A percentile compares a stretch with the other conserved stretches of the same genome.
Conservation (phyloP, 2,329 filamentous ascomycete genomes). For the Aspergillus clavatus region DNA sequence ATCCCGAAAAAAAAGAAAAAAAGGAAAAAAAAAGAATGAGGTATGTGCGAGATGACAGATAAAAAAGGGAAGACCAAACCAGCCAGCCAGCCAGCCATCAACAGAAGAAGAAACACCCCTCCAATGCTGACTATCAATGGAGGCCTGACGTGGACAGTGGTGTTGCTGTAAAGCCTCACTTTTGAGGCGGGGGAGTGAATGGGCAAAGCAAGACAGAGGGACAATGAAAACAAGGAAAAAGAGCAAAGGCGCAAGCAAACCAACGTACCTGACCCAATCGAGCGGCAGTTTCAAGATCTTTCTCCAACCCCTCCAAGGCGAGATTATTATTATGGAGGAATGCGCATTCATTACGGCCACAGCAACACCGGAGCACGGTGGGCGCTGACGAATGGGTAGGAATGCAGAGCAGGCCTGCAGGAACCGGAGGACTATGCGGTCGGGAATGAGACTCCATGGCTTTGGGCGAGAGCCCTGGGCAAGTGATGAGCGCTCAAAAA, state of each 20-base stretch:
- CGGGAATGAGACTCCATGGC: slow-evolving; percentile 24
- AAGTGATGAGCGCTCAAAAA: slow-evolving; percentile 14
- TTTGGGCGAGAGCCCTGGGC: slow-evolving; percentile 1
- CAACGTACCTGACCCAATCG: slow-evolving; percentile 82
- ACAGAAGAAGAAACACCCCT: slow-evolving; percentile 4
- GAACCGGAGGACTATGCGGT: slow-evolving; percentile 22
- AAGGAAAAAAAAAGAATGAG: background rate
- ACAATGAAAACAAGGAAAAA: no score
- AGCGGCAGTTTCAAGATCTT: slow-evolving; percentile 80
- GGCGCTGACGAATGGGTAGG: slow-evolving; percentile 26
- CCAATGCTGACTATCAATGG: background rate
- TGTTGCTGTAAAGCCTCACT: background rate
- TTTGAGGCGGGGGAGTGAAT: no score
- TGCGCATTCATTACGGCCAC: slow-evolving; percentile 72
- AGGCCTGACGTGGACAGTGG: background rate
- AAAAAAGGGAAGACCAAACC: background rate
- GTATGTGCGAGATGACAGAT: slow-evolving; percentile 2
- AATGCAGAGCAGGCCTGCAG: slow-evolving; percentile 26
- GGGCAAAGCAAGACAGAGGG: background rate
- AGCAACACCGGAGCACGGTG: slow-evolving; percentile 63
- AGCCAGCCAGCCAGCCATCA: no score
- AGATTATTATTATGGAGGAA: slow-evolving; percentile 76
- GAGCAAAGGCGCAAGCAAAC: slow-evolving; percentile 13
- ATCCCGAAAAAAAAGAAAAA: background rate
- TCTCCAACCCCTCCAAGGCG: slow-evolving; percentile 75